Conservation (phyloP, 139 green algal genomes). For the Volvox africanus region DNA sequence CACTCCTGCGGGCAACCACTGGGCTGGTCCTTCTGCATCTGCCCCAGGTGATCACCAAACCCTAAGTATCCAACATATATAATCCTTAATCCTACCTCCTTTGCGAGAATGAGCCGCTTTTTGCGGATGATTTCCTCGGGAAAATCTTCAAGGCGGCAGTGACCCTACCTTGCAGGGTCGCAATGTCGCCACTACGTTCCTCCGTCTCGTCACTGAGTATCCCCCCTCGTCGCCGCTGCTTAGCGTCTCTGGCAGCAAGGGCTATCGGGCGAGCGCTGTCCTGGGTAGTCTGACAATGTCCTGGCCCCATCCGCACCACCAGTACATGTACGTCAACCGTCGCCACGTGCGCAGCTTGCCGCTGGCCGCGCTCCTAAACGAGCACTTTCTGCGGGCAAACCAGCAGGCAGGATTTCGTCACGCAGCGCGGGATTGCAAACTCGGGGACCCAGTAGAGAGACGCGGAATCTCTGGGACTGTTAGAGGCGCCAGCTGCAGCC, state of each 20-base stretch:
- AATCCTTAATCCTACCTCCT: too few relatives aligned
- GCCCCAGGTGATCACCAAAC: neutral
- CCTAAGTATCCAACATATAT: too few relatives aligned
- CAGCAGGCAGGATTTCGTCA: neutral
- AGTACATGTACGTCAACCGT: slow-evolving; percentile 44
- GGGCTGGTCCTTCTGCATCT: slow-evolving; percentile 29
- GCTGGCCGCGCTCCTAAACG: slow-evolving; percentile 27
- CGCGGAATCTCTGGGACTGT: neutral
- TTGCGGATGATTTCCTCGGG: too few relatives aligned
- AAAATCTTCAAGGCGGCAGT: neutral
- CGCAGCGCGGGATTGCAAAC: neutral
- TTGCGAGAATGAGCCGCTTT: too few relatives aligned
- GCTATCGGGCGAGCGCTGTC: neutral
- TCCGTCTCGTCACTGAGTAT: neutral
- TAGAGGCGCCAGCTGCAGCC: neutral
- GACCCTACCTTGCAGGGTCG: slow-evolving; percentile 12
- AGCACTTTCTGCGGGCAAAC: slow-evolving; percentile 16
- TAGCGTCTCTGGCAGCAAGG: neutral
- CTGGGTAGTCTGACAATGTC: neutral
- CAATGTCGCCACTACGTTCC: neutral
- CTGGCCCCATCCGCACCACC: slow-evolving; percentile 22
- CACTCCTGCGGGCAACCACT: neutral
- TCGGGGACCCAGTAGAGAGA: neutral
- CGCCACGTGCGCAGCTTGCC: neutral
- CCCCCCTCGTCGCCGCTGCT: neutral